Conservation (phyloP, 768 basidiomycete species). For the Russula griseocarnosa region DNA sequence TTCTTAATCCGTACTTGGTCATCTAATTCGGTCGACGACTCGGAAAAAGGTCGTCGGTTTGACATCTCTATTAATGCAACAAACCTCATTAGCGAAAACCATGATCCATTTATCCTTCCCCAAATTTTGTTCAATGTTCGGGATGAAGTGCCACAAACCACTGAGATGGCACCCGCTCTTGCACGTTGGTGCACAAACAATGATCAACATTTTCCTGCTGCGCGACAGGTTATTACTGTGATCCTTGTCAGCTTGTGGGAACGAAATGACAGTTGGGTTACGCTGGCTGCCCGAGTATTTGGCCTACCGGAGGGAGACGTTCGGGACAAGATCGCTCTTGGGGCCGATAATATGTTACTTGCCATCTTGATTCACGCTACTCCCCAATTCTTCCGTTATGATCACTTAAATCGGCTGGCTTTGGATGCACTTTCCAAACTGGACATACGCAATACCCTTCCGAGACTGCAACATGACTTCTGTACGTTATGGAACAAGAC, state of each 20-base stretch:
- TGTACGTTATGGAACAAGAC: background rate
- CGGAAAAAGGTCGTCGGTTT: no score
- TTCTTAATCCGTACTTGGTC: no score
- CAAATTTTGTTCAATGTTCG: no score
- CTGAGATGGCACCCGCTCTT: background rate
- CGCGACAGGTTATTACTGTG: background rate
- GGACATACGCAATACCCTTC: background rate
- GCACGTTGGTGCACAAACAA: background rate
- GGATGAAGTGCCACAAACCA: no score
- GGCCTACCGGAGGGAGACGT: background rate
- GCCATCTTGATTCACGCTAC: background rate
- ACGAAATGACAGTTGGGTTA: background rate
- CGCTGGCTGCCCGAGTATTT: background rate
- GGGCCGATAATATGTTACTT: background rate
- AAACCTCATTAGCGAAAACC: no score
- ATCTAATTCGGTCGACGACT: no score
- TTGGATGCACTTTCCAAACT: background rate
- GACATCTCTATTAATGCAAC: no score
- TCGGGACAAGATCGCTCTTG: background rate
- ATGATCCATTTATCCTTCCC: no score
- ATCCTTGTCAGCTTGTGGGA: background rate
- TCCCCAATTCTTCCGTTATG: no score
- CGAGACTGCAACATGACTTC: background rate
- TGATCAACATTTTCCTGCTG: no score
- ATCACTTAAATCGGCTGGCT: rapidly evolving